phyloP scores from a whole-genome alignment of 192 early-diverging fungal species.

The Phlyctochytrium bullatum region DNA sequence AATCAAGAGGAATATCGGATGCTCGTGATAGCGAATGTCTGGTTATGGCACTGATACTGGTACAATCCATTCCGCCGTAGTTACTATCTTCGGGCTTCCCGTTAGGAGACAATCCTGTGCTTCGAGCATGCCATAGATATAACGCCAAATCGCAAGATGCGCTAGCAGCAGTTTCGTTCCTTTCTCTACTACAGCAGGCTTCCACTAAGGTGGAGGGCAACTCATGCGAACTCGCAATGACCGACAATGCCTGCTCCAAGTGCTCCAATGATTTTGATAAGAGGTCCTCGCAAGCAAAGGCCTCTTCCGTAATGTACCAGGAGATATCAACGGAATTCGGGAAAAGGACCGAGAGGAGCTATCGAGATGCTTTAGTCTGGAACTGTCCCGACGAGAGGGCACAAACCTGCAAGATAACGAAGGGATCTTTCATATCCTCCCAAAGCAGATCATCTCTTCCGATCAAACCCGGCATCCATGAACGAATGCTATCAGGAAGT shows the following conservation, averaged over 20 bases:
- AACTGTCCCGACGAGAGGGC: neutral
- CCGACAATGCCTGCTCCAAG: neutral
- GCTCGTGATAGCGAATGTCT: no score
- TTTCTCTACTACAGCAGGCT: neutral
- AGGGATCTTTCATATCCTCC: conserved; percentile 39
- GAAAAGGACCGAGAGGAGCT: conserved; percentile 39
- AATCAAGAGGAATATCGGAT: no score
- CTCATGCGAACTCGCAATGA: neutral
- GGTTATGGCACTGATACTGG: no score
- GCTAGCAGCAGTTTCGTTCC: no score
- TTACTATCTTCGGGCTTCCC: no score
- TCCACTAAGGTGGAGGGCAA: neutral
- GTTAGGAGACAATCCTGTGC: neutral
- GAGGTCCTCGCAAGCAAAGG: conserved; percentile 17
- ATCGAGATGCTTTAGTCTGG: neutral
- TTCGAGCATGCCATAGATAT: neutral
- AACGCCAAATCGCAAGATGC: neutral
- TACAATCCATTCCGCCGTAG: no score
- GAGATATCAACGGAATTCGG: conserved; percentile 34
- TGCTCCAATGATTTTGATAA: neutral
- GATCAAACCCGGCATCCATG: conserved; percentile 31
- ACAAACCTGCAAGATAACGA: conserved; percentile 42
- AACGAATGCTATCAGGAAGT: no score
- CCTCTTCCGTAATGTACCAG: conserved; percentile 42
- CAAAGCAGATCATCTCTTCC: conserved; percentile 19